These are phyloP conservation scores for Pugionium cornutum DNA, from an alignment of 345 rosid species.

Conservation along the genomic window DNA sequence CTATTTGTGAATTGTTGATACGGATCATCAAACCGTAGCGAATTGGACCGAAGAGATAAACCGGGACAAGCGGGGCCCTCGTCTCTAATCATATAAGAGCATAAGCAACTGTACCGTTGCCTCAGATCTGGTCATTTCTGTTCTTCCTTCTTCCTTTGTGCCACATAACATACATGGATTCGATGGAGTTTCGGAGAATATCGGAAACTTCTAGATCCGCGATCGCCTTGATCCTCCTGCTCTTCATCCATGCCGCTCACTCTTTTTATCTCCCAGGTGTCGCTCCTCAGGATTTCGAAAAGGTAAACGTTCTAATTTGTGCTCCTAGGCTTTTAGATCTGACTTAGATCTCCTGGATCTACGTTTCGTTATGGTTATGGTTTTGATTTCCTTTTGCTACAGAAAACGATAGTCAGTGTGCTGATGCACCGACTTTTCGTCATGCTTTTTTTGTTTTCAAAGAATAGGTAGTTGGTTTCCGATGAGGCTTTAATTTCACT, in stretches of 20 bases:
- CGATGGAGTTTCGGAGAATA: conserved; percentile 48
- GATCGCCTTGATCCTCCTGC: conserved; percentile 42
- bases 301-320: conserved; percentile 47
- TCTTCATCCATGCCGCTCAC: conserved; percentile 57
- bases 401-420: conserved; percentile 16
- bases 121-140: conserved; percentile 38
- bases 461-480: not conserved
- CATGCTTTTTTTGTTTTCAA: not conserved
- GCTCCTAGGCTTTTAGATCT: conserved; percentile 38
- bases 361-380: not conserved
- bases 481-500: conserved; percentile 14
- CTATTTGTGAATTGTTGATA: too few species aligned
- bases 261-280: conserved; percentile 99
- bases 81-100: conserved; percentile 37
- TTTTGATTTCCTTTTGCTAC: conserved; percentile 6
- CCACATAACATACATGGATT: conserved; percentile 24
- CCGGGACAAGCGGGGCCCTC: not conserved
- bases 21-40: too few species aligned
- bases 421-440: conserved; percentile 30
- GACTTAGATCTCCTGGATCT: conserved; percentile 33
- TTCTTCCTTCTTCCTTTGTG: not conserved
- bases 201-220: conserved; percentile 30
- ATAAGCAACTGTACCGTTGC: conserved; percentile 27
- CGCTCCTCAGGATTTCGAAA: conserved; percentile 87
- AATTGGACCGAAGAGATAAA: too few species aligned